Conservation (phyloP, 495 filamentous ascomycete species). For the Umbilicaria muhlenbergii region DNA sequence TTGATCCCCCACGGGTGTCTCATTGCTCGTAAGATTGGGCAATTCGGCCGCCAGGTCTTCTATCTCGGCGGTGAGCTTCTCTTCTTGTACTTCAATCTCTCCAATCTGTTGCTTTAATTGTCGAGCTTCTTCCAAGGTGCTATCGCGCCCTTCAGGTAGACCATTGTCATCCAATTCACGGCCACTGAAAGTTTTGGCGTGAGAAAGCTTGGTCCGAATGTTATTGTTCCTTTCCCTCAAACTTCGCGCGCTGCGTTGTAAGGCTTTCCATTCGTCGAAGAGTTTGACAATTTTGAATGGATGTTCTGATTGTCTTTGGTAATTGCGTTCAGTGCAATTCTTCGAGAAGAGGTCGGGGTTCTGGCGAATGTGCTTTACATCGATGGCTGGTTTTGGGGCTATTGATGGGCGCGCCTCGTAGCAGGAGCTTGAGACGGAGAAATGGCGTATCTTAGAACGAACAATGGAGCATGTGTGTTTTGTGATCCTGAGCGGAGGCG, state of each 20-base stretch:
- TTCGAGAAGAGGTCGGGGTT: slow-evolving; percentile 61
- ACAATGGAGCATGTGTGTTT: too few species aligned
- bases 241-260: slow-evolving; percentile 35
- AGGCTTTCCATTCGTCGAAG: slow-evolving; percentile 45
- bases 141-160: slow-evolving; percentile 12
- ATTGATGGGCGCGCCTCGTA: slow-evolving; percentile 32
- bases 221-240: slow-evolving; percentile 43
- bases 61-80: slow-evolving; percentile 46
- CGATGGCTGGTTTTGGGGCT: slow-evolving; percentile 63
- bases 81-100: slow-evolving; percentile 42
- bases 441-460: too few species aligned
- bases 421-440: too few species aligned
- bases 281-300: slow-evolving; percentile 55
- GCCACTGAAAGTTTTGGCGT: slow-evolving; percentile 1
- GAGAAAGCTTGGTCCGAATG: slow-evolving; percentile 12
- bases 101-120: slow-evolving; percentile 49
- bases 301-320: slow-evolving; percentile 45
- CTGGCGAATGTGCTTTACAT: slow-evolving; percentile 80
- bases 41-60: slow-evolving; percentile 58
- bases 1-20: slow-evolving; percentile 57
- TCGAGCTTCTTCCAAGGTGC: slow-evolving; percentile 50
- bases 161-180: background rate
- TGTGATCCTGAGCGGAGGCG: too few species aligned
- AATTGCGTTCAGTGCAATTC: slow-evolving; percentile 79
- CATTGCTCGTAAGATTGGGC: slow-evolving; percentile 67